Evolutionary conservation across 805 yeast genomes (phyloP).

Genomic region (Saccharomyces mikatae): DNA sequence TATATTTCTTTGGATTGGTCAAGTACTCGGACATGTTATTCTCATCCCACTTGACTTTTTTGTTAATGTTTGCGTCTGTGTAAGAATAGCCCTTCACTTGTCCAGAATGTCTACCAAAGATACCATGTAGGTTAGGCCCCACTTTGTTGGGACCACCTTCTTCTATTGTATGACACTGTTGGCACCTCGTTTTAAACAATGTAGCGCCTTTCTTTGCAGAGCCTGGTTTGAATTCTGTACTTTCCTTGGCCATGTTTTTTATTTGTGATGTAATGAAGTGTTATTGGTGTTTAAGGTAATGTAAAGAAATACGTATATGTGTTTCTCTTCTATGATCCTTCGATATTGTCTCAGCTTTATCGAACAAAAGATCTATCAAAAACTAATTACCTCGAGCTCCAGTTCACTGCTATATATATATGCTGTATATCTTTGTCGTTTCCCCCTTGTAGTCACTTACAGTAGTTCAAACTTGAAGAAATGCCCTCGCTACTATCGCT

Average conservation of each 20-base stretch:
- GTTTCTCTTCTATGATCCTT: not conserved
- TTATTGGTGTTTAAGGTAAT: not conserved
- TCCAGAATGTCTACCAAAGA: conserved; percentile 89
- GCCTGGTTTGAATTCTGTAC: conserved; percentile 33
- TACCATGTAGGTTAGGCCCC: conserved; percentile 96
- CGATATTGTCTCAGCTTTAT: not conserved
- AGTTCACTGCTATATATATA: not conserved
- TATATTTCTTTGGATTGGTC: conserved; percentile 99
- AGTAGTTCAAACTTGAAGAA: not conserved
- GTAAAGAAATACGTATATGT: not conserved
- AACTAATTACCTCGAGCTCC: not conserved
- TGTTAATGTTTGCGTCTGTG: conserved; percentile 97
- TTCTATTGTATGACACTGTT: conserved; percentile 97
- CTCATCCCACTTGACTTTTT: conserved; percentile 81
- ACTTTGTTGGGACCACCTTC: conserved; percentile 96
- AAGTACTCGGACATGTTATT: conserved; percentile 90
- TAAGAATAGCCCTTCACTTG: conserved; percentile 86
- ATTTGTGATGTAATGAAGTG: not conserved
- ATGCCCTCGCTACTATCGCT: not conserved
- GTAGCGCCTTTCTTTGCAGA: conserved; percentile 93
- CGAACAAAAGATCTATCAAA: not conserved
- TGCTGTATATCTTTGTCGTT: not conserved
- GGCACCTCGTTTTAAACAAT: conserved; percentile 96
- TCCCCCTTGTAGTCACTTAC: not conserved
- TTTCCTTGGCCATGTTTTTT: conserved; percentile 6